A percentile compares a stretch with the other conserved stretches of the same genome.
Conservation (phyloP, 2,329 filamentous ascomycete species). For the Lachnellula hyalina region DNA sequence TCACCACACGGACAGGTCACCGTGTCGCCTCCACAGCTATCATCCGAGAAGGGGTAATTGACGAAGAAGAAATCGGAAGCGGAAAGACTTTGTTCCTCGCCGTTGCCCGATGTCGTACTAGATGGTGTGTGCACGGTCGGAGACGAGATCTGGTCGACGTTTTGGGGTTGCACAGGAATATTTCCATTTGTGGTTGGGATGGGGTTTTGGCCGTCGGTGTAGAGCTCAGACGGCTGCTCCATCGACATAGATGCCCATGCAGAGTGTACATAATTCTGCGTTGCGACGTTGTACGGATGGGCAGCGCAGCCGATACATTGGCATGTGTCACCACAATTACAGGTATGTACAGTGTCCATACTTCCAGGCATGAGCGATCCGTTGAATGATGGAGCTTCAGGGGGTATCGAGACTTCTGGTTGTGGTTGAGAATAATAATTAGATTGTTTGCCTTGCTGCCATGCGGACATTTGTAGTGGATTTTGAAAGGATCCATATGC, state of each 20-base stretch:
- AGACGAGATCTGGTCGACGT: constrained; percentile 17
- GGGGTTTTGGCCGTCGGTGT: constrained; percentile 11
- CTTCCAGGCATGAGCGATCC: constrained; percentile 34
- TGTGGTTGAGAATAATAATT: constrained; percentile 33
- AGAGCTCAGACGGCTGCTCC: constrained; percentile 16
- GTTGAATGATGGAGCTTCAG: constrained; percentile 18
- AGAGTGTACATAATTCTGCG: constrained; percentile 47
- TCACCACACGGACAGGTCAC: constrained; percentile 53
- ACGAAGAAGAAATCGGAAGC: constrained; percentile 56
- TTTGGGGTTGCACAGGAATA: constrained; percentile 5
- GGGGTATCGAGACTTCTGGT: constrained; percentile 18
- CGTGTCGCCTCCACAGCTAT: constrained; percentile 44
- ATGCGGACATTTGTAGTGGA: constrained; percentile 49
- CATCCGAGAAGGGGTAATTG: constrained; percentile 43
- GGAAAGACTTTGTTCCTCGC: constrained; percentile 43
- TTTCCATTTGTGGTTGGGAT: constrained; percentile 5
- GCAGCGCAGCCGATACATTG: constrained; percentile 63
- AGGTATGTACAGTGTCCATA: constrained; percentile 39
- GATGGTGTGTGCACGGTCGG: constrained; percentile 26
- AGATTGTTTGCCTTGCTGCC: constrained; percentile 43
- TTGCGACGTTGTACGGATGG: constrained; percentile 63
- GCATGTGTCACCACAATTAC: constrained; percentile 60
- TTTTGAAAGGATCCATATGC: constrained; percentile 51
- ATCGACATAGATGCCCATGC: constrained; percentile 32
- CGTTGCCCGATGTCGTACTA: constrained; percentile 24